Conservation (phyloP, 2,329 filamentous ascomycete species). For the Trichoderma sp. region DNA sequence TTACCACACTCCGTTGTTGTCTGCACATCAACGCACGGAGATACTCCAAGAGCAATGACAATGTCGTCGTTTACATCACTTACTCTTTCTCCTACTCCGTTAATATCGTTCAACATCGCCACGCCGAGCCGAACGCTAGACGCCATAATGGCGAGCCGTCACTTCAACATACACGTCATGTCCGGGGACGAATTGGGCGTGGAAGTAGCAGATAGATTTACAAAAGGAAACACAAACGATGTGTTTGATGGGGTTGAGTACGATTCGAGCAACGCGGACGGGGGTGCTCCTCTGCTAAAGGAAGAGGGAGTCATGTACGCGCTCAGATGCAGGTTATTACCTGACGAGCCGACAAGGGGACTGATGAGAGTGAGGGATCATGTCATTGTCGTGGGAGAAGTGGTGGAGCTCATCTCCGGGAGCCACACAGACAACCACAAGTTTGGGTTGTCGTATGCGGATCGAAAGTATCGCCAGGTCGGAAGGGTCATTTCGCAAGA, state of each 20-base stretch:
- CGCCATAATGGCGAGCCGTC: constrained; percentile 49
- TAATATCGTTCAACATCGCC: constrained; percentile 61
- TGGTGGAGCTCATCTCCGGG: constrained; percentile 49
- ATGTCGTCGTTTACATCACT: constrained; percentile 64
- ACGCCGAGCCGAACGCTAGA: constrained; percentile 60
- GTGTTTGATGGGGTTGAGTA: constrained; percentile 46
- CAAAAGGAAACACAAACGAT: constrained; percentile 51
- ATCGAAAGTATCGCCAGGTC: constrained; percentile 53
- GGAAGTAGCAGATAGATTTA: constrained; percentile 56
- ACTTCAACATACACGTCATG: constrained; percentile 61
- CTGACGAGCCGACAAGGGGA: constrained; percentile 46
- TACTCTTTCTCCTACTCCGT: constrained; percentile 54
- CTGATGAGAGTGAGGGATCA: constrained; percentile 56
- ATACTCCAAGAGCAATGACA: constrained; percentile 56
- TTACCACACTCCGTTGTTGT: constrained; percentile 60
- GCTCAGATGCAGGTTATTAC: constrained; percentile 48
- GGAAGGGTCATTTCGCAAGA: constrained; percentile 42
- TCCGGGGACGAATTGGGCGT: constrained; percentile 53
- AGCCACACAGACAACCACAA: constrained; percentile 39
- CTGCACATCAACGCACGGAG: constrained; percentile 51
- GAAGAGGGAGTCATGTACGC: constrained; percentile 59
- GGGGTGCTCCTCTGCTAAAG: constrained; percentile 48
- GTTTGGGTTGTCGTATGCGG: constrained; percentile 55
- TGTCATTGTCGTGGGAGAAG: constrained; percentile 57
- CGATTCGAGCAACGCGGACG: constrained; percentile 28